Percentiles rank a stretch among this genome's conserved stretches.
Evolutionary conservation across 768 basidiomycete genomes (phyloP).

Genomic region (Lactifluus hygrophoroides): DNA sequence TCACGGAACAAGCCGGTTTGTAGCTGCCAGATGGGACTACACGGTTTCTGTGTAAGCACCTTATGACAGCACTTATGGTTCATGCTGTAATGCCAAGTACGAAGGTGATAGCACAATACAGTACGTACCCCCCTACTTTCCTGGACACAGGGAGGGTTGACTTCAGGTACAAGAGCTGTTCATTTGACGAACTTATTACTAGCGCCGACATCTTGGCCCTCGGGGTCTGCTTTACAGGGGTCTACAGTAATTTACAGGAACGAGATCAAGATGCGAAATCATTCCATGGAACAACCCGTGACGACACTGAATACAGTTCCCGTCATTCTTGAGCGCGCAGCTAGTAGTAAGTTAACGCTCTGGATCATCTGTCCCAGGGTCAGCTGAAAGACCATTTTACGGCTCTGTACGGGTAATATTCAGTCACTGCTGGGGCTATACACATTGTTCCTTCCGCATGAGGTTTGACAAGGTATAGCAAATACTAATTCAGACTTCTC

Average conservation of each 20-base stretch:
- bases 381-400: slow-evolving; percentile 21
- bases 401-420: slow-evolving; percentile 22
- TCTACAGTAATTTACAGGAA: slow-evolving; percentile 7
- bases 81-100: background rate
- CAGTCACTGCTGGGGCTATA: background rate
- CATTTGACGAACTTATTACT: too few relatives aligned
- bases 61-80: background rate
- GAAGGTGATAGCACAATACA: background rate
- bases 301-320: background rate
- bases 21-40: slow-evolving; percentile 5
- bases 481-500: slow-evolving; percentile 12
- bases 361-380: slow-evolving; percentile 20
- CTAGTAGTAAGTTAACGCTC: slow-evolving; percentile 14
- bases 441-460: too few relatives aligned
- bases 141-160: slow-evolving; percentile 6
- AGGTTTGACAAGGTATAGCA: slow-evolving; percentile 1
- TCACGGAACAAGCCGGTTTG: background rate
- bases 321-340: background rate
- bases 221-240: background rate
- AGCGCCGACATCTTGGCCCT: background rate
- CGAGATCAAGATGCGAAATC: slow-evolving; percentile 17
- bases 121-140: background rate
- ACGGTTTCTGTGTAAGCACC: slow-evolving; percentile 6
- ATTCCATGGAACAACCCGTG: slow-evolving; percentile 15
- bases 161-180: background rate